Base-by-base conservation (phyloP, 2,329 filamentous ascomycete genomes). In the Xylariaceae sp. region DNA sequence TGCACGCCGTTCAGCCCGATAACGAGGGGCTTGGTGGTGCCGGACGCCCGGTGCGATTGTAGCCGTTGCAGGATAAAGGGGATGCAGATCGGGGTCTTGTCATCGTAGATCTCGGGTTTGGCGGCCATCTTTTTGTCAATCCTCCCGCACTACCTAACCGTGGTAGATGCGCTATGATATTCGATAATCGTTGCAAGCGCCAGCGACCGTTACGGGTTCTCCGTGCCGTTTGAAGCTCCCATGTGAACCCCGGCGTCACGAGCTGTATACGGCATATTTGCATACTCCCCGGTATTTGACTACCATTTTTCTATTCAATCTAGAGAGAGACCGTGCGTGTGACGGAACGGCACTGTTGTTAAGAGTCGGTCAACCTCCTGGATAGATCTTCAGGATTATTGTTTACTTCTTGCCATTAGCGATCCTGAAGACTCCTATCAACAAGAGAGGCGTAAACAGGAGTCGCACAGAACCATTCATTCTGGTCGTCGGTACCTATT, bases 1-100 rank as follows among this genome's bases (percentile, higher is more conserved):
- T 97, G 93, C 34, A 96, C 85, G 61, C 92, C 93, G 68, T 95
- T 96, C 68, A 97, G 82, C 51, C 92, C 93, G 63, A 97, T 81
- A 72, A 96, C 85, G 73, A 96, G 89, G 34, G 92, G 91, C 17
- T 81, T 82, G 45, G 55, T 53, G n/a, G 57, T 49, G 18, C 50
- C 58, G 15, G 57, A 54, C 10, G 34, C 30, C 2, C 56, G 76
- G 71, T 88, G 82, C 41, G 72, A 64, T 60, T 78, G 71, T 58
- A 90, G 77, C 51, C 80, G 82, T 45, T 82, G 76, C 41, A 89
- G 79, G 61, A 92, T 88, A 73, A 93, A 94, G 18, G 88, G 87
- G 64, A 92, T 83, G 76, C 88, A 91, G 72, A 90, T 80, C 59
- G 86, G 81, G 50, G 87, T 88, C 74, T 92, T 93, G 78, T 92